Evolutionary conservation across 1,284 basidiomycete species (phyloP).

Genomic region (Wolfiporia cocos): DNA sequence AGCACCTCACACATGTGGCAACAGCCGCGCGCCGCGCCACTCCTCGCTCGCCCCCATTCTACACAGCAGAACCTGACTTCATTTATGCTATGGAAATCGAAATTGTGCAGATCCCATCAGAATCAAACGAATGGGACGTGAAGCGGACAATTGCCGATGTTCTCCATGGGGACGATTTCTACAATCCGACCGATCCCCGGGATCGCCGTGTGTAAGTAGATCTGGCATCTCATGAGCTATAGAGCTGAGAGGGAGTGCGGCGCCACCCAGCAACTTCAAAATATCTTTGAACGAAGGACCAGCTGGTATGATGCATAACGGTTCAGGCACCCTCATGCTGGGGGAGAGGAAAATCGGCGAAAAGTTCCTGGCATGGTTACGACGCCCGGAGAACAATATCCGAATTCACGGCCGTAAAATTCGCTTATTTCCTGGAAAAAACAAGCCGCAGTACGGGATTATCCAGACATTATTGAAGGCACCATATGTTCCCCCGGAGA

Average conservation of each 20-base stretch:
- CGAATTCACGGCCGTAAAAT: constrained; percentile 31
- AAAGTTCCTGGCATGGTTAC: constrained; percentile 41
- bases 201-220: constrained; percentile 26
- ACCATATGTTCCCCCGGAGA: constrained; percentile 53
- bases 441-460: constrained; percentile 11
- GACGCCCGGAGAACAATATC: constrained; percentile 28
- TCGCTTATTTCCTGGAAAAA: constrained; percentile 17
- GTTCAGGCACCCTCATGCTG: constrained; percentile 46
- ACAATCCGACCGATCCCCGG: constrained; percentile 29
- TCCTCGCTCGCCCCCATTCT: background rate
- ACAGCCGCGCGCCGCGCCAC: too few relatives aligned
- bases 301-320: constrained; percentile 52
- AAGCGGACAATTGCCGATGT: constrained; percentile 46
- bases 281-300: constrained; percentile 44
- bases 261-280: constrained; percentile 46
- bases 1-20: too few relatives aligned
- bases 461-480: constrained; percentile 36
- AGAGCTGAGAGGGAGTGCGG: too few relatives aligned
- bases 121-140: constrained; percentile 48
- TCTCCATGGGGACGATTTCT: constrained; percentile 49
- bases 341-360: constrained; percentile 35
- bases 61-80: background rate
- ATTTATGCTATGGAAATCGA: constrained; percentile 42
- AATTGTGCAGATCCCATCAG: constrained; percentile 39
- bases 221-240: constrained; percentile 13